Evolutionary conservation across 768 basidiomycete genomes (phyloP).

Genomic region (Hemileccinum impolitum): DNA sequence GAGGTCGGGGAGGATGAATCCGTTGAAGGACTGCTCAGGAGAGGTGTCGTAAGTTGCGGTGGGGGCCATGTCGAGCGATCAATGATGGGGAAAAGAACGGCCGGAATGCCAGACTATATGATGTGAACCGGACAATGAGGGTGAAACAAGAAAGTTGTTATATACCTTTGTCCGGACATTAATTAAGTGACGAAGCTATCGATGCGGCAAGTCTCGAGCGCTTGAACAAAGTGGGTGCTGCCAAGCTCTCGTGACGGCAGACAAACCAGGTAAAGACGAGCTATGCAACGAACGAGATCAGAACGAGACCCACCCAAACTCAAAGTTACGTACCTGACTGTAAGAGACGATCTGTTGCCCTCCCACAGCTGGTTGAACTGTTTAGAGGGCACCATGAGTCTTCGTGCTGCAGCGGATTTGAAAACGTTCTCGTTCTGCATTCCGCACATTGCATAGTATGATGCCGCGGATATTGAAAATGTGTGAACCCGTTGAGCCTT

Average conservation of each 20-base stretch:
- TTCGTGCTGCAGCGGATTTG: neutral
- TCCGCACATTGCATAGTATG: neutral
- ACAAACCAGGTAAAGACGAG: neutral
- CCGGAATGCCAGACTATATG: constrained; percentile 12
- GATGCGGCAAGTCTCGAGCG: constrained; percentile 1
- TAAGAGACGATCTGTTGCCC: neutral
- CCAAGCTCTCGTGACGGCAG: constrained; percentile 7
- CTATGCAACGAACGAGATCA: neutral
- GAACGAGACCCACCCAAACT: neutral
- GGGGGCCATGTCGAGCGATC: constrained; percentile 22
- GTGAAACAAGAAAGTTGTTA: constrained; percentile 23
- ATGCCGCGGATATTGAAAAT: constrained; percentile 8
- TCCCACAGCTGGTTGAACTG: neutral
- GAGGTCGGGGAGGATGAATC: constrained; percentile 41
- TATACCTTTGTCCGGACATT: constrained; percentile 22
- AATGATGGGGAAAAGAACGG: neutral
- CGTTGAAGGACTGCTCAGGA: constrained; percentile 8
- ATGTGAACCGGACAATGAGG: constrained; percentile 12
- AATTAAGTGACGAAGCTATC: constrained; percentile 2
- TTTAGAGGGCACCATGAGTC: too few species aligned
- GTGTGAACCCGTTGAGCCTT: neutral
- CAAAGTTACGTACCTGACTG: neutral
- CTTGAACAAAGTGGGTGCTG: neutral
- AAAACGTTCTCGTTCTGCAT: neutral
- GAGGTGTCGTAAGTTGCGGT: constrained; percentile 19